These are phyloP conservation scores for Porpolomopsis calyptriformis DNA, from an alignment of 768 basidiomycete genomes.

Conservation along the genomic window DNA sequence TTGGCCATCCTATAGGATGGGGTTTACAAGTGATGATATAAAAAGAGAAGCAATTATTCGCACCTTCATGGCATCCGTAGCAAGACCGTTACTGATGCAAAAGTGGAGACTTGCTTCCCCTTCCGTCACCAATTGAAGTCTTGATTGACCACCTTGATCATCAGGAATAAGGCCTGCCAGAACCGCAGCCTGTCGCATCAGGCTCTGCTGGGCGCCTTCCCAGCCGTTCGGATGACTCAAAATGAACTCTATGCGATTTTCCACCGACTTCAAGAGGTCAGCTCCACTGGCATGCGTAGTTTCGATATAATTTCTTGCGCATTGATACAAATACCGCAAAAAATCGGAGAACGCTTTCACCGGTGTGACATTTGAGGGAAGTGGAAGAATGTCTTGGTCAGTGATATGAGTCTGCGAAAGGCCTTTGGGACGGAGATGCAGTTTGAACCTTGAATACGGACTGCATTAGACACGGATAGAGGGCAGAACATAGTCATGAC, in stretches of 20 bases:
- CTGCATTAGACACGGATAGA: constrained; percentile 14
- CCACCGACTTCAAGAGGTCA: constrained; percentile 32
- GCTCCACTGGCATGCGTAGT: constrained; percentile 34
- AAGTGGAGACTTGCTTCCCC: constrained; percentile 54
- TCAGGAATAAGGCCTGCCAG: constrained; percentile 38
- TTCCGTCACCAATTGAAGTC: constrained; percentile 48
- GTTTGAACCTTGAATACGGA: constrained; percentile 20
- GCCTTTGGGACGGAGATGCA: constrained; percentile 22
- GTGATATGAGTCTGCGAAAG: constrained; percentile 14
- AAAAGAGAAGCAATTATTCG: not conserved
- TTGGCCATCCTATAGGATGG: constrained; percentile 26
- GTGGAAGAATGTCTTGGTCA: constrained; percentile 27
- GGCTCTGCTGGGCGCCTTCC: constrained; percentile 45
- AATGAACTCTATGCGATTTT: constrained; percentile 32
- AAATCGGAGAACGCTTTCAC: constrained; percentile 40
- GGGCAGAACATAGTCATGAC: constrained; percentile 7
- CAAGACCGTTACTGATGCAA: constrained; percentile 33
- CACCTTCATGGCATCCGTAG: constrained; percentile 26
- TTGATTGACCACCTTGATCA: constrained; percentile 26
- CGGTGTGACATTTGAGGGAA: constrained; percentile 33
- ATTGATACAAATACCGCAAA: constrained; percentile 34
- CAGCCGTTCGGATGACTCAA: constrained; percentile 52
- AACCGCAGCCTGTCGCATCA: constrained; percentile 42
- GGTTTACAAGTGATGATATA: not conserved
- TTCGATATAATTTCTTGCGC: constrained; percentile 33